Evolutionary conservation across 2,329 filamentous ascomycete genomes (phyloP), one percentile per base, ranked within the genome.

Genomic region (Ophiosphaerella herpotricha): DNA sequence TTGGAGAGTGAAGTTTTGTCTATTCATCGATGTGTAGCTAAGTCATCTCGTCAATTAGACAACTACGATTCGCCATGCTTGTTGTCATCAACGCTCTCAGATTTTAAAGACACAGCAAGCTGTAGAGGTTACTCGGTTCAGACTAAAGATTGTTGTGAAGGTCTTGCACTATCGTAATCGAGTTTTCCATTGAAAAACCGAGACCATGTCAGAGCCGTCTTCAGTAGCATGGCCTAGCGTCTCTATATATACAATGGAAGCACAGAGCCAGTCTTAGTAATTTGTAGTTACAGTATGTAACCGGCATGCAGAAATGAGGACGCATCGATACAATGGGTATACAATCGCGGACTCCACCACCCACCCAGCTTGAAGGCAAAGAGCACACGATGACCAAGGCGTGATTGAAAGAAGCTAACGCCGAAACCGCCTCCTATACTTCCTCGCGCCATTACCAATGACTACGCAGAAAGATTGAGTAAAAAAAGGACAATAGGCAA

Each of bases 271-370:
- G 41, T 55, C 43, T 59, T 49, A 29, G 23, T 21, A 41, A 55
- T 29, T 46, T 34, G 45, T 41, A 46, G 50, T 43, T 42, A 48
- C 42, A 45, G 31, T 32, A 46, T 40, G 47, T 47, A 43, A 58
- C 41, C 43, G 36, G 48, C 51, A 45, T 52, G 57, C 50, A 50
- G 57, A 55, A 46, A 41, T 51, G 42, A 16, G 45, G 32, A 40
- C 48, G 41, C 49, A 55, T 39, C 63, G 50, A 66, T 61, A 57
- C 51, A 58, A 62, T 61, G 68, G 70, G 68, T 72, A 71, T 72
- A 71, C 64, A 71, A 66, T 57, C 57, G 56, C 47, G 40, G 55
- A 48, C 48, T 61, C 57, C 57, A 58, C 50, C 53, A 41, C 46
- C 63, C 59, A 47, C 52, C 57, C 48, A 43, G 39, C 48, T 43